These are phyloP conservation scores for Colletotrichum sp. DNA, from an alignment of 2,329 filamentous ascomycete genomes.

Conservation along the genomic window DNA sequence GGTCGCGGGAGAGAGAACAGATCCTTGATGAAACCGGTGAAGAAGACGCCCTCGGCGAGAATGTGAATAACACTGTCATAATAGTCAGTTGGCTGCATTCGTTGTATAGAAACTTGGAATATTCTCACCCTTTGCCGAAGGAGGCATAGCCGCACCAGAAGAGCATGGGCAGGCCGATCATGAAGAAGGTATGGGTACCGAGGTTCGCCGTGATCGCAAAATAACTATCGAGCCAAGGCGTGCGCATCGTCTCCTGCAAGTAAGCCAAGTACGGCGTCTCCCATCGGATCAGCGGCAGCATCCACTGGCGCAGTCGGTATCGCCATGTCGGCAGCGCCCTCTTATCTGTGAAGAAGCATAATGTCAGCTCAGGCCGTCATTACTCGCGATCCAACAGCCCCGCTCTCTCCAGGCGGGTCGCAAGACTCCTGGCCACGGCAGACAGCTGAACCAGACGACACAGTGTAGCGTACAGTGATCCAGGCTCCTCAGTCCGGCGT, in stretches of 20 bases:
- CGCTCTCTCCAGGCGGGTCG: neutral
- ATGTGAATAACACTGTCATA: constrained; percentile 70
- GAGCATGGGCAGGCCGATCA: constrained; percentile 90
- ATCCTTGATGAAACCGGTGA: constrained; percentile 94
- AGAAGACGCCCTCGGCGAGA: constrained; percentile 79
- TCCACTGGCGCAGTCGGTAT: constrained; percentile 78
- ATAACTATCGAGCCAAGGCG: constrained; percentile 89
- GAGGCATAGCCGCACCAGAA: constrained; percentile 95
- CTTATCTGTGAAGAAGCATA: constrained; percentile 64
- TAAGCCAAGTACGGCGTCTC: constrained; percentile 94
- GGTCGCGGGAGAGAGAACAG: constrained; percentile 90
- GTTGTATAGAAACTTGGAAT: neutral
- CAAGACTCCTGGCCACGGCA: neutral
- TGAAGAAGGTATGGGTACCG: constrained; percentile 98
- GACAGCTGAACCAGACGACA: neutral
- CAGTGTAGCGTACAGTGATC: constrained; percentile 71
- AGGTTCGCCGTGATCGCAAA: constrained; percentile 97
- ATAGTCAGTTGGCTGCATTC: neutral
- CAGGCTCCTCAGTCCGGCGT: constrained; percentile 81
- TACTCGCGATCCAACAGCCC: neutral
- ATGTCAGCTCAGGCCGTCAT: constrained; percentile 10
- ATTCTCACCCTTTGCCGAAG: constrained; percentile 84
- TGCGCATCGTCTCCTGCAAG: constrained; percentile 80
- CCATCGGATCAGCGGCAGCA: constrained; percentile 88
- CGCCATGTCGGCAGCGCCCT: constrained; percentile 86